Conservation (phyloP, 805 yeast genomes). For the Saccharomycopsis fibuligera region DNA sequence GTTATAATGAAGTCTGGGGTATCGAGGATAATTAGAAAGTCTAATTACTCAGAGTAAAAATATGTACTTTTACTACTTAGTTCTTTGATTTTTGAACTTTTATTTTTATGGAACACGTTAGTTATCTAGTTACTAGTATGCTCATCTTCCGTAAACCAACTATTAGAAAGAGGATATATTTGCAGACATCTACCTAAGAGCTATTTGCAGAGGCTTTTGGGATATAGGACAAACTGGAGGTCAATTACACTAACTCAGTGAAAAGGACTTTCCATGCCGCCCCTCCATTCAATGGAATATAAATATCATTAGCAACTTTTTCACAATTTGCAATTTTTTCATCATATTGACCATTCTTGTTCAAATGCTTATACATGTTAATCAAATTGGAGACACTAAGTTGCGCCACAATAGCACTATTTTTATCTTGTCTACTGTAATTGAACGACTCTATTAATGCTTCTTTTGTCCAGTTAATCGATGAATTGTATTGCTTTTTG, state of each 20-base stretch:
- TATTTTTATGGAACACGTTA: too few species aligned
- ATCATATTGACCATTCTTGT: constrained; percentile 15
- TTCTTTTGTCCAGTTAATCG: constrained; percentile 37
- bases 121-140: too few species aligned
- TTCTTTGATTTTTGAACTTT: too few species aligned
- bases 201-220: too few species aligned
- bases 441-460: constrained; percentile 31
- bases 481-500: constrained; percentile 28
- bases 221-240: too few species aligned
- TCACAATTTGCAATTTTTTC: constrained; percentile 17
- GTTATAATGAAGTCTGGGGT: constrained; percentile 67
- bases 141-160: too few species aligned
- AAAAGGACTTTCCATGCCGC: constrained; percentile 7
- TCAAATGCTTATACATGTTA: constrained; percentile 27
- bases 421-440: constrained; percentile 29
- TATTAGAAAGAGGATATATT: too few species aligned
- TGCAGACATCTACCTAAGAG: too few species aligned
- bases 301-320: constrained; percentile 19
- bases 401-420: constrained; percentile 34
- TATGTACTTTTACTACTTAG: too few species aligned
- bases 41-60: too few species aligned
- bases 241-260: too few species aligned
- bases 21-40: too few species aligned
- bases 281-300: constrained; percentile 11
- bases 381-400: constrained; percentile 32